These are phyloP conservation scores for Venturia asperata DNA, from an alignment of 2,329 filamentous ascomycete genomes.

Conservation along the genomic window DNA sequence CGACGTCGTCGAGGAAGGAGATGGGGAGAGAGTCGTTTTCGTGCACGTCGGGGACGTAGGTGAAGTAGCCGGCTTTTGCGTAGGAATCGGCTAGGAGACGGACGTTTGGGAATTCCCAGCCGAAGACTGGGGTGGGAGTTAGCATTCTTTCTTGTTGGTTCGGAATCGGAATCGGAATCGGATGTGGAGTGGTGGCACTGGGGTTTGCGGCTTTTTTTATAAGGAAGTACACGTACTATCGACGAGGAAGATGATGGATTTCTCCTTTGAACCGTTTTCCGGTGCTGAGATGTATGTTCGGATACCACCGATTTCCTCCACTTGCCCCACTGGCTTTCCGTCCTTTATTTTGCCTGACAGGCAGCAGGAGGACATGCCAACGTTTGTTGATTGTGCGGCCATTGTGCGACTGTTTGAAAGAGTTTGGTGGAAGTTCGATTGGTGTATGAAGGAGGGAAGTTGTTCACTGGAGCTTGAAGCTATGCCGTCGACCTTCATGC, in stretches of 20 bases:
- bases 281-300: conserved; percentile 40
- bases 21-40: conserved; percentile 35
- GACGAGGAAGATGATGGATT: conserved; percentile 41
- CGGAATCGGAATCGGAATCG: too few relatives aligned
- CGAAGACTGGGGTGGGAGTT: conserved; percentile 38
- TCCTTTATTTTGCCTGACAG: conserved; percentile 36
- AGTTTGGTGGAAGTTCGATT: neutral
- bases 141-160: too few relatives aligned
- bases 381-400: conserved; percentile 27
- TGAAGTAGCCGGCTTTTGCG: conserved; percentile 40
- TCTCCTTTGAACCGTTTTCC: conserved; percentile 35
- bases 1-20: conserved; percentile 36
- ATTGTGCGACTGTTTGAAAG: neutral
- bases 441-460: neutral
- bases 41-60: conserved; percentile 42
- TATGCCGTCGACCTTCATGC: neutral
- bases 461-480: too few relatives aligned
- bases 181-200: neutral
- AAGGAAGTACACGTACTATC: conserved; percentile 32
- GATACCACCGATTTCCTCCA: conserved; percentile 34
- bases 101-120: conserved; percentile 42
- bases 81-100: conserved; percentile 43
- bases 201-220: neutral
- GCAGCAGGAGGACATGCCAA: conserved; percentile 38
- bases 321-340: conserved; percentile 31